Conservation (phyloP, 164 flowering plant genomes). For the Chimonanthus praecox region DNA sequence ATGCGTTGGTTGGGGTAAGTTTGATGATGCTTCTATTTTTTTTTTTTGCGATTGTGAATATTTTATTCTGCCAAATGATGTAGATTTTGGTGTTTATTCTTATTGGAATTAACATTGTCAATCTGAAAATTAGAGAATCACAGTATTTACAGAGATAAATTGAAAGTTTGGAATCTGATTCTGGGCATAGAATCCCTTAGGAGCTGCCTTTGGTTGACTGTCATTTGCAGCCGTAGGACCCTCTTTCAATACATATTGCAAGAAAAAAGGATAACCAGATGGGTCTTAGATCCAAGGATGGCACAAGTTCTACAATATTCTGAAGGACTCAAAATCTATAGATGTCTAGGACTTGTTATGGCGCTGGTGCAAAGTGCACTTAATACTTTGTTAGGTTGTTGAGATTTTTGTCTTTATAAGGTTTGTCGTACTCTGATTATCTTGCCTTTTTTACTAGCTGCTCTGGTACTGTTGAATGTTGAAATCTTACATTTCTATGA, state of each 20-base stretch:
- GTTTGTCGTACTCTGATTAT: no score
- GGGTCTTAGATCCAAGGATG: not conserved
- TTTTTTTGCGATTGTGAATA: not conserved
- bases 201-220: not conserved
- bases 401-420: no score
- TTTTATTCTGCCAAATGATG: not conserved
- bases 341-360: not conserved
- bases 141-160: no score
- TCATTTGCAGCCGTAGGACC: not conserved
- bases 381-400: not conserved
- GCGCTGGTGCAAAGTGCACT: not conserved
- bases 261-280: not conserved
- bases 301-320: not conserved
- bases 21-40: slow-evolving; percentile 1
- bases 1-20: slow-evolving; percentile 83
- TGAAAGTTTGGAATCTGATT: not conserved
- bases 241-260: not conserved
- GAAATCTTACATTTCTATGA: no score
- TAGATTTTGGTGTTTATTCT: not conserved
- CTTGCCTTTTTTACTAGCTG: no score
- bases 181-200: not conserved
- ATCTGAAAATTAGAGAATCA: not conserved
- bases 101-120: not conserved
- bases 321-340: not conserved
- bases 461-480: no score